phyloP scores from a whole-genome alignment of 306 rosid species.

The Cucumis cinereus region DNA sequence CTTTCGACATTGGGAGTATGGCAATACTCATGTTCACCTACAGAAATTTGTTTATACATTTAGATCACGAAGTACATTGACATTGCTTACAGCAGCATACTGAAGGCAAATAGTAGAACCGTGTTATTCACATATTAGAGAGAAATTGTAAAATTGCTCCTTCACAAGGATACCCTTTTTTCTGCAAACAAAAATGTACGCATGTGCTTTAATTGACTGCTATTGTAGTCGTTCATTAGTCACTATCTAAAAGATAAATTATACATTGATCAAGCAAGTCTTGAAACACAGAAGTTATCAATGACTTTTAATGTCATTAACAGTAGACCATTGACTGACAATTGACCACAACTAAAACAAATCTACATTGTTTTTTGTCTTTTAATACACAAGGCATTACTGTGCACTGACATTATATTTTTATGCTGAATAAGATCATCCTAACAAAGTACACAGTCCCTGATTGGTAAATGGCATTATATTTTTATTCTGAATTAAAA shows the following conservation, averaged over 20 bases:
- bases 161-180: background rate
- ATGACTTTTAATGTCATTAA: background rate
- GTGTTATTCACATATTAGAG: background rate
- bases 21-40: constrained; percentile 99
- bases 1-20: constrained; percentile 89
- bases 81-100: background rate
- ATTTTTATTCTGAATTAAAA: background rate
- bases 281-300: background rate
- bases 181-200: background rate
- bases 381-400: background rate
- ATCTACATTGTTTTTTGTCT: background rate
- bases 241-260: background rate
- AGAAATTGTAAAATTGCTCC: background rate
- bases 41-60: constrained; percentile 6
- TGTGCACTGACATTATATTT: background rate
- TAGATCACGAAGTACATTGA: constrained; percentile 4
- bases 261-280: background rate
- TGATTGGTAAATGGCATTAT: background rate
- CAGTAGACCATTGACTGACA: background rate
- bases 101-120: background rate
- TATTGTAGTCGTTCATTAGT: background rate
- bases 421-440: too few relatives aligned
- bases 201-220: background rate
- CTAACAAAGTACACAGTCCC: too few relatives aligned
- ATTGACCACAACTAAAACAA: background rate